Evolutionary conservation across 1,284 basidiomycete genomes (phyloP), one percentile per base, ranked within the genome.

Genomic region (Uromyces viciae-fabae): DNA sequence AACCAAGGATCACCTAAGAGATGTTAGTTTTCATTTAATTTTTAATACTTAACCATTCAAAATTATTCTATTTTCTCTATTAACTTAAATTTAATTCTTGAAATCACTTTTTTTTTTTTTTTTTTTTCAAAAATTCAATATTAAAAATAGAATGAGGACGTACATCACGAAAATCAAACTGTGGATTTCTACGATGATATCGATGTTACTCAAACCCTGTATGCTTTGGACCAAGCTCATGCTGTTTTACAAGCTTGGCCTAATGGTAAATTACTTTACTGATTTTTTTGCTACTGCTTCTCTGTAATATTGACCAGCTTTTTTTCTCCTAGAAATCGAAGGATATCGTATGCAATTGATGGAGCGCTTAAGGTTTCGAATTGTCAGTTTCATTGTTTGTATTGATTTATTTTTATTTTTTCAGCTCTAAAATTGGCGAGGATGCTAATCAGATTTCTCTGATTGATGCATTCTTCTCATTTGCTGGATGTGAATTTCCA

Each of bases 1-100:
- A 17, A 88, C 89, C 25, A 92, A 91, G 84, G 90, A 91, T 31
- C 88, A 90, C 77, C 88, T 94, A 22, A 87, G 90, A 79, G 94
- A 96, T 87, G 93, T 93, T 83, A 84, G 91, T 89, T 52, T 78
- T 68, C 71, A 82, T n/a, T n/a, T n/a, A n/a, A 82, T 62, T 62
- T 38, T 83, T 66, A 82, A 60, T 82, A n/a, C n/a, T n/a, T n/a
- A n/a, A 69, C 81, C n/a, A n/a, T n/a, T 68, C 56, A 74, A 82
- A 60, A 69, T 28, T 0, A 22, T 0, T 25, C 2, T 9, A 25
- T 40, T 42, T 52, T 3, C 17, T 17, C 19, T 25, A 19, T 43
- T 2, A 14, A 33, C 19, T 9, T n/a, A n/a, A n/a, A n/a, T n/a
- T 43, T 7, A 3, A 14, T 15, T 11, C 3, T 4, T 43, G 14